Conservation (phyloP, 805 yeast species). For the Candida glaebosa region DNA sequence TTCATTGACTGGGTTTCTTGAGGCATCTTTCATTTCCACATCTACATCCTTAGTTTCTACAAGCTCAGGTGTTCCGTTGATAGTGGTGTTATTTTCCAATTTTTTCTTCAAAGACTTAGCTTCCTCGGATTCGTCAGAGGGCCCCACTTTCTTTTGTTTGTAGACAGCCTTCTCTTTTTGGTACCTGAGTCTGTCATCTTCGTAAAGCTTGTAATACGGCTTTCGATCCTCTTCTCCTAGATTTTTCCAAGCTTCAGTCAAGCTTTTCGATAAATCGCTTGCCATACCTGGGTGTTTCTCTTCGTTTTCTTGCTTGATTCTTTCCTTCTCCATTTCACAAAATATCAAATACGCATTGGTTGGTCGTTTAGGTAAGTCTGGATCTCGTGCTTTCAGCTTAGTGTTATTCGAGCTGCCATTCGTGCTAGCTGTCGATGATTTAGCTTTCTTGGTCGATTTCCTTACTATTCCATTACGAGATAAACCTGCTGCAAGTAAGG, state of each 20-base stretch:
- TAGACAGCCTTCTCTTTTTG: conserved; percentile 65
- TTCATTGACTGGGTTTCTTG: no score
- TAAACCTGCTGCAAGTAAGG: conserved; percentile 20
- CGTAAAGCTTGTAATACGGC: conserved; percentile 72
- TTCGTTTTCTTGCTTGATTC: conserved; percentile 57
- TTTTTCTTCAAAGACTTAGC: conserved; percentile 6
- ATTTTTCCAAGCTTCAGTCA: conserved; percentile 84
- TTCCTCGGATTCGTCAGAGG: conserved; percentile 10
- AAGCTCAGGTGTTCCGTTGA: conserved; percentile 1
- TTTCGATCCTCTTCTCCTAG: conserved; percentile 65
- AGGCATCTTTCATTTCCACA: no score
- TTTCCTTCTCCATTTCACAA: conserved; percentile 83
- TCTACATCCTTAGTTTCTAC: not conserved
- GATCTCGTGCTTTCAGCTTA: conserved; percentile 58
- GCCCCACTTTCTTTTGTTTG: conserved; percentile 24
- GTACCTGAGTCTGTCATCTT: conserved; percentile 74
- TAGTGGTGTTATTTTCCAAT: not conserved
- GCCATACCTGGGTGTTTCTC: conserved; percentile 43
- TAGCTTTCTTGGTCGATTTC: conserved; percentile 16
- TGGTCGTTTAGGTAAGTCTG: conserved; percentile 83
- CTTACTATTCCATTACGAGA: conserved; percentile 18
- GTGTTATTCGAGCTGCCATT: conserved; percentile 20
- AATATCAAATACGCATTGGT: conserved; percentile 85
- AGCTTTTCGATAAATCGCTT: conserved; percentile 65
- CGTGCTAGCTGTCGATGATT: conserved; percentile 13